A percentile compares a stretch with the other conserved stretches of the same genome.
Conservation (phyloP, 2,329 filamentous ascomycete genomes). For the Ascocoryne sarcoides region DNA sequence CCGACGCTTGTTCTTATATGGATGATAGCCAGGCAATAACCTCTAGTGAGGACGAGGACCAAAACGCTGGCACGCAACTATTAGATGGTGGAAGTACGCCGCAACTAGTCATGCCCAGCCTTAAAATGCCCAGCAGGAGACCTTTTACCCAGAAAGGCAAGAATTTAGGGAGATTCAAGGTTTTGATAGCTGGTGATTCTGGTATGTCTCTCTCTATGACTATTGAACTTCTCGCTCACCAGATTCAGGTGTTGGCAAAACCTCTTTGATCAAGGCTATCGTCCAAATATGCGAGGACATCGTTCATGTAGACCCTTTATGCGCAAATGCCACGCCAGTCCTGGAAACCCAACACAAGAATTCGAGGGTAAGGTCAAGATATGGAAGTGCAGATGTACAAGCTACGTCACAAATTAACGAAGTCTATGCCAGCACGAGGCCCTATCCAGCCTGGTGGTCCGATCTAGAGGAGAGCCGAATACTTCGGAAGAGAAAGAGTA, state of each 20-base stretch:
- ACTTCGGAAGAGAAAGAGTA: conserved; percentile 57
- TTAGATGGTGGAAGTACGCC: conserved; percentile 47
- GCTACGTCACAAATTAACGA: conserved; percentile 46
- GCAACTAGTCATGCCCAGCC: conserved; percentile 96
- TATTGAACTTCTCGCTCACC: neutral
- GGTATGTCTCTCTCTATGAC: conserved; percentile 39
- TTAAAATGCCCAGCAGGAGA: conserved; percentile 78
- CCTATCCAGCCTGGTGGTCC: conserved; percentile 86
- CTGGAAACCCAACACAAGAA: conserved; percentile 21
- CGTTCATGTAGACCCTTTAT: conserved; percentile 69
- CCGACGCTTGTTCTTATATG: conserved; percentile 40
- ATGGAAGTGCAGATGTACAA: conserved; percentile 16
- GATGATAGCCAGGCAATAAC: conserved; percentile 34
- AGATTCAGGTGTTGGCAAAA: conserved; percentile 68
- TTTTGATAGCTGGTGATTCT: conserved; percentile 74
- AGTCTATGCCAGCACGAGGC: conserved; percentile 70
- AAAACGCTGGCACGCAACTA: conserved; percentile 39
- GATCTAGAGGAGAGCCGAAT: conserved; percentile 60
- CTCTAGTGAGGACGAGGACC: conserved; percentile 27
- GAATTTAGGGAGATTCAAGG: conserved; percentile 74
- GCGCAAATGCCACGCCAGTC: conserved; percentile 22
- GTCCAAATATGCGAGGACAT: conserved; percentile 84
- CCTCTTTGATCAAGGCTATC: conserved; percentile 79
- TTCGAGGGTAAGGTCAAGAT: conserved; percentile 23
- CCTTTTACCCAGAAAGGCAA: conserved; percentile 87